These are phyloP conservation scores for Calonectria pteridis DNA, from an alignment of 2,329 filamentous ascomycete genomes.

Conservation along the genomic window DNA sequence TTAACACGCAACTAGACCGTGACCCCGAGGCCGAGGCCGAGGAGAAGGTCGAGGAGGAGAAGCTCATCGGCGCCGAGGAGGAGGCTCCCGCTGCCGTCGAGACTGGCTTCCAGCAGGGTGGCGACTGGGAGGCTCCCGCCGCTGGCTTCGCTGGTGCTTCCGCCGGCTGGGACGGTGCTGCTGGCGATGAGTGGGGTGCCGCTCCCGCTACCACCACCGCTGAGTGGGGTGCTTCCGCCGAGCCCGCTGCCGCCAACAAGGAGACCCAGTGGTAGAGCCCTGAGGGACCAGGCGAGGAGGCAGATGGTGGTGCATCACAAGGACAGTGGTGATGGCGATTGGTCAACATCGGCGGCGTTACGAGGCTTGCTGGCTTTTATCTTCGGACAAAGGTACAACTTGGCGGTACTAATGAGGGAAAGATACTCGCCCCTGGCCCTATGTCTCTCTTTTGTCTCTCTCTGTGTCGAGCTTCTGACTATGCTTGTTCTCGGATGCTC, in stretches of 20 bases:
- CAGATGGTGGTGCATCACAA: slow-evolving; percentile 14
- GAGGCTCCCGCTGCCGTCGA: slow-evolving; percentile 81
- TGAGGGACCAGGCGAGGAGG: slow-evolving; percentile 31
- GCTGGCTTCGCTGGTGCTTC: slow-evolving; percentile 76
- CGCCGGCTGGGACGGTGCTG: slow-evolving; percentile 69
- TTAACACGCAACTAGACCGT: slow-evolving; percentile 73
- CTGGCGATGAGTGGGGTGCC: slow-evolving; percentile 74
- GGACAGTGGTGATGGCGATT: slow-evolving; percentile 35
- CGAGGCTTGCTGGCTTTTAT: slow-evolving; percentile 44
- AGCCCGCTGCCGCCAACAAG: slow-evolving; percentile 61
- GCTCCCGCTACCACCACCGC: slow-evolving; percentile 69
- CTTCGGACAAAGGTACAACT: slow-evolving; percentile 61
- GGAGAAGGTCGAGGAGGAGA: slow-evolving; percentile 96
- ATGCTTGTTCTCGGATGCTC: slow-evolving; percentile 30
- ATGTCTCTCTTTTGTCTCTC: slow-evolving; percentile 36
- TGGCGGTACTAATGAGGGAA: slow-evolving; percentile 98
- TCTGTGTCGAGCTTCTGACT: slow-evolving; percentile 32
- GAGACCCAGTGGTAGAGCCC: slow-evolving; percentile 65
- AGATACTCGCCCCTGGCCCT: slow-evolving; percentile 80
- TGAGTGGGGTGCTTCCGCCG: slow-evolving; percentile 76
- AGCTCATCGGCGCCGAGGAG: slow-evolving; percentile 88
- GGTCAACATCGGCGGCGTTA: slow-evolving; percentile 45
- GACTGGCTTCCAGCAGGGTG: slow-evolving; percentile 76
- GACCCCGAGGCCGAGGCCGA: slow-evolving; percentile 99
- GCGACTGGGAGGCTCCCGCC: slow-evolving; percentile 89